Base-by-base conservation (phyloP, 192 early-diverging fungal genomes). In the Lunasporangiospora selenospora region DNA sequence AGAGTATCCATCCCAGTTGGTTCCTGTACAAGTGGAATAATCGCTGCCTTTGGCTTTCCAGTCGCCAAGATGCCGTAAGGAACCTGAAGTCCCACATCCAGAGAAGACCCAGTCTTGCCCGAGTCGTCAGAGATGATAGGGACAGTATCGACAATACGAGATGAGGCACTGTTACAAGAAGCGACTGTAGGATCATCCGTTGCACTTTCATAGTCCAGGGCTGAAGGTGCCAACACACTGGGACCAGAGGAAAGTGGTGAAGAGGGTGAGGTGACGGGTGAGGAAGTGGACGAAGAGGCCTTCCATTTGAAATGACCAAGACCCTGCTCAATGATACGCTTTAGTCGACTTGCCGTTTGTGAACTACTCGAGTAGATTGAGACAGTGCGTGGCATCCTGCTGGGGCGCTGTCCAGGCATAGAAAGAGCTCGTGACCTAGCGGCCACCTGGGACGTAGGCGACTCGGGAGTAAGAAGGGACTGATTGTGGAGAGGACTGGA, bases 351-450 rank as follows among this genome's bases (percentile, higher is more conserved):
- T 27, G 69, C 69, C 4, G 69, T 73, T 15, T 73, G 69, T 2
- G 69, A 73, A 26, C 60, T 63, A 41, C 69, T 73, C 4, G 69
- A 73, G 46, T 73, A 73, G 26, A 73, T 73, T 3, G 69, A 73
- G 11, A 73, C 69, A 0, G 69, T 73, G 6, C 60, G 54, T 8
- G 69, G 69, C 60, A 73, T 55, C 41, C 43, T 62, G 13, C 8
- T 56, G 42, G 69, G 69, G 18, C 69, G 39, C 33, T 73, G 53
- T 23, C 60, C 69, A 6, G 69, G 69, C 61, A 63, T 63, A 2
- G 69, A 73, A 7, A 73, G 36, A 2, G 69, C 69, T 19, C 69
- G 69, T 6, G 69, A 62, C 11, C 69, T 59, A 43, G 47, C 33
- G 6, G 43, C 15, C 6, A 45, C 12, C 1, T 40, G 34, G 19